Evolutionary conservation across 73 alveolate genomes (phyloP).

Genomic region (Stentor roeselii): DNA sequence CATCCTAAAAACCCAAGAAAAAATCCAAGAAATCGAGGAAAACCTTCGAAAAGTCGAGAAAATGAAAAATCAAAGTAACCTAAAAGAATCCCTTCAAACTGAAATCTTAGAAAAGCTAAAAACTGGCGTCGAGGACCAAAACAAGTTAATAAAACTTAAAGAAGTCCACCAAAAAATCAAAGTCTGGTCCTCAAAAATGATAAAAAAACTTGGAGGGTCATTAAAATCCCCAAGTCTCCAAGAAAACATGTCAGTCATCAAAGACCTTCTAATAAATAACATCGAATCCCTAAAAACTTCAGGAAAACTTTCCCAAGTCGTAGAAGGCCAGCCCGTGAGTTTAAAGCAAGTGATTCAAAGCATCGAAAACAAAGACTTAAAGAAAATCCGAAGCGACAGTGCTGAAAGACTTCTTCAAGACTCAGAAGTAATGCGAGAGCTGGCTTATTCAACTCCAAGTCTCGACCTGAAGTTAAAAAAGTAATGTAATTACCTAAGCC

Average conservation of each 20-base stretch:
- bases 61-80: neutral
- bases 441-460: neutral
- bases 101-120: neutral
- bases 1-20: neutral
- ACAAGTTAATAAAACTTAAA: neutral
- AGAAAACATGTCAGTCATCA: too few species aligned
- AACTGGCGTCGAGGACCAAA: neutral
- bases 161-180: neutral
- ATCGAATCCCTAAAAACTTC: neutral
- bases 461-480: neutral
- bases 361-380: neutral
- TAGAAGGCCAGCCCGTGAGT: neutral
- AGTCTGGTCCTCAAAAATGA: constrained; percentile 3
- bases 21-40: constrained; percentile 9
- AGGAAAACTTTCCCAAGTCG: neutral
- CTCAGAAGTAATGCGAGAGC: neutral
- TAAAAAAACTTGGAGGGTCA: constrained; percentile 17
- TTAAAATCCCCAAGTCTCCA: neutral
- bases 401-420: neutral
- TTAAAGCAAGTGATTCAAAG: neutral
- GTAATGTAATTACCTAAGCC: too few species aligned
- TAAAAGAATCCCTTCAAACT: neutral
- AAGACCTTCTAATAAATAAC: neutral
- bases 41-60: neutral
- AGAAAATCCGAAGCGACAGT: neutral